Evolutionary conservation across 441 rosid species (phyloP), one percentile per base, ranked within the genome.

Genomic region (Codiaeum variegatum): DNA sequence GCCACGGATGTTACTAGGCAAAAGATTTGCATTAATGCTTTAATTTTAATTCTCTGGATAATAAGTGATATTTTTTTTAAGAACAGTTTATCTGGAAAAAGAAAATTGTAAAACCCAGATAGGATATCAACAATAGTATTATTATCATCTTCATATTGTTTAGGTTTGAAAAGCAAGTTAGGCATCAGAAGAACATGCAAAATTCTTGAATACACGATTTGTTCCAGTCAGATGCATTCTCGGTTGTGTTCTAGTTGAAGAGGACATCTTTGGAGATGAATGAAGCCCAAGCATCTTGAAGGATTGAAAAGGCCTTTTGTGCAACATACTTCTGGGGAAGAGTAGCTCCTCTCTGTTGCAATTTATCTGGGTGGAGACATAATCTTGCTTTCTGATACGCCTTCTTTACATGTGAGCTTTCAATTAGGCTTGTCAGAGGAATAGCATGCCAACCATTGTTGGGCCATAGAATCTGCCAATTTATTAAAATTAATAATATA

Each of bases 281-380:
- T 55, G 80, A 82, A 18, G 82, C 81, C 89, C 92, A 88, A 36
- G 91, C 89, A 73, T 88, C 88, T 90, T 88, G 97, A 69, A 94
- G 95, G 78, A 88, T 80, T 29, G 89, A 66, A 84, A 92, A 92
- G 72, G 85, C 91, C 80, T 86, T 87, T 44, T 87, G 82, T 7
- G 99, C 96, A 0, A 92, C 66, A 64, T 84, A 86, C 61, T 91
- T 94, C 56, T 92, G 97, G 16, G 74, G 77, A 1, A 38, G 73
- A 29, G 96, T 83, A 56, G 90, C 89, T 73, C 93, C 88, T 85
- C 94, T 85, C 73, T 94, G 98, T 72, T 94, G 98, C 51, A 94
- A 73, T 80, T 92, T 94, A 81, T 92, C 97, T 0, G 98, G 98
- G 76, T 94, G 98, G 76, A 94, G 93, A 72, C 98, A 94, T 65